Evolutionary conservation across 2,329 filamentous ascomycete genomes (phyloP).

Genomic region (Phoma sp.): DNA sequence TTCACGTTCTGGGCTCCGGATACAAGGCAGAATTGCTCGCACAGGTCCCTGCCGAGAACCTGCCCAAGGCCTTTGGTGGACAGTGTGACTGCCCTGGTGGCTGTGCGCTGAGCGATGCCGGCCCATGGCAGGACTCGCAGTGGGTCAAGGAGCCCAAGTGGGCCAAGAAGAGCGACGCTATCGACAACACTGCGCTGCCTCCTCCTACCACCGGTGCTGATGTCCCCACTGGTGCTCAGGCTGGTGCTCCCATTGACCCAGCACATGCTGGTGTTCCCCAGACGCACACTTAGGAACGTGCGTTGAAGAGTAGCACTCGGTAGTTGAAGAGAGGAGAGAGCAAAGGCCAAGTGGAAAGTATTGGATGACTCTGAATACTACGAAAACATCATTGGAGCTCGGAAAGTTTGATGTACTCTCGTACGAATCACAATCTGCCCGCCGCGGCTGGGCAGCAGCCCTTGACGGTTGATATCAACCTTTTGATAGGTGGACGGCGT

Average conservation of each 20-base stretch:
- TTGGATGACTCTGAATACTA: not conserved
- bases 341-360: not conserved
- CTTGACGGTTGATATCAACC: not conserved
- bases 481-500: not conserved
- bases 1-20: slow-evolving; percentile 80
- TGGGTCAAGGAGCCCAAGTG: slow-evolving; percentile 66
- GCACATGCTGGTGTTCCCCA: slow-evolving; percentile 23
- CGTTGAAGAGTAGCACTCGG: not conserved
- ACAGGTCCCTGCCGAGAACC: slow-evolving; percentile 88
- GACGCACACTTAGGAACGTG: slow-evolving; percentile 14
- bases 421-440: not conserved
- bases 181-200: slow-evolving; percentile 42
- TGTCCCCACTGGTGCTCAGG: slow-evolving; percentile 24
- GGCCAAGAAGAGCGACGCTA: slow-evolving; percentile 49
- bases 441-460: not conserved
- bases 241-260: slow-evolving; percentile 9
- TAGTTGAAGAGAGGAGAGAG: not conserved
- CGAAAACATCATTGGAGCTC: not conserved
- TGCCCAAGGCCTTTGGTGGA: slow-evolving; percentile 86
- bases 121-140: slow-evolving; percentile 81
- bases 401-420: not conserved
- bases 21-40: slow-evolving; percentile 85
- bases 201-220: slow-evolving; percentile 28
- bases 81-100: slow-evolving; percentile 81
- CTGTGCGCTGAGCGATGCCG: slow-evolving; percentile 85